A percentile compares a stretch with the other conserved stretches of the same genome.
These are phyloP conservation scores for Helotiales sp. DNA, from an alignment of 2,329 filamentous ascomycete species.

Conservation along the genomic window DNA sequence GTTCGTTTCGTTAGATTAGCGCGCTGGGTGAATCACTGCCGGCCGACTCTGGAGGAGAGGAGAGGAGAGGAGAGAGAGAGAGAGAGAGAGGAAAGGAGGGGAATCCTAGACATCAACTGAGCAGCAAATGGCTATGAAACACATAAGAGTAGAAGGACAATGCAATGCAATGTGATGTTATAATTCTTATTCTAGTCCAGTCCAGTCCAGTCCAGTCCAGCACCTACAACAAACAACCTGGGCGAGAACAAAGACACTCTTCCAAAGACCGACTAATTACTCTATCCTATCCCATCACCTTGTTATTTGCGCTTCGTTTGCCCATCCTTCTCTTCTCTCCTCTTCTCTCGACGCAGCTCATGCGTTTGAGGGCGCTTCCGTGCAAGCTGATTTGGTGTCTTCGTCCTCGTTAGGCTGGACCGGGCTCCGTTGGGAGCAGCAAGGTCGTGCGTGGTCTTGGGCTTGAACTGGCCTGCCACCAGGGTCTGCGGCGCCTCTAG, in stretches of 20 bases:
- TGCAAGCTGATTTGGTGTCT: neutral
- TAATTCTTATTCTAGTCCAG: too few relatives aligned
- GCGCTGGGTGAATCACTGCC: constrained; percentile 12
- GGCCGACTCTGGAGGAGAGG: neutral
- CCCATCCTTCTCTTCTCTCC: too few relatives aligned
- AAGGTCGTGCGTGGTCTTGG: neutral
- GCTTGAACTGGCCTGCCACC: neutral
- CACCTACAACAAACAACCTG: neutral
- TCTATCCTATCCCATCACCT: neutral
- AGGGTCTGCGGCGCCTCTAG: neutral
- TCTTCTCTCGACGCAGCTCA: neutral
- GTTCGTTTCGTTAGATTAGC: neutral
- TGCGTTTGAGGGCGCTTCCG: neutral
- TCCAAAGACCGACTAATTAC: neutral
- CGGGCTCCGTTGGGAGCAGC: constrained; percentile 5
- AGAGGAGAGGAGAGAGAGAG: neutral
- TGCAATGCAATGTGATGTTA: neutral
- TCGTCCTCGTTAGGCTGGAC: neutral
- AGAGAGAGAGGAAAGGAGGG: neutral
- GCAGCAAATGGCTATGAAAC: neutral
- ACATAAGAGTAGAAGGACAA: neutral
- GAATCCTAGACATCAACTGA: neutral
- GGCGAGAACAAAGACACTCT: constrained; percentile 2
- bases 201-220: neutral
- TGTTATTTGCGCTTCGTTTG: neutral